Evolutionary conservation across 495 filamentous ascomycete species (phyloP).

Genomic region (Aspergillus haitiensis): DNA sequence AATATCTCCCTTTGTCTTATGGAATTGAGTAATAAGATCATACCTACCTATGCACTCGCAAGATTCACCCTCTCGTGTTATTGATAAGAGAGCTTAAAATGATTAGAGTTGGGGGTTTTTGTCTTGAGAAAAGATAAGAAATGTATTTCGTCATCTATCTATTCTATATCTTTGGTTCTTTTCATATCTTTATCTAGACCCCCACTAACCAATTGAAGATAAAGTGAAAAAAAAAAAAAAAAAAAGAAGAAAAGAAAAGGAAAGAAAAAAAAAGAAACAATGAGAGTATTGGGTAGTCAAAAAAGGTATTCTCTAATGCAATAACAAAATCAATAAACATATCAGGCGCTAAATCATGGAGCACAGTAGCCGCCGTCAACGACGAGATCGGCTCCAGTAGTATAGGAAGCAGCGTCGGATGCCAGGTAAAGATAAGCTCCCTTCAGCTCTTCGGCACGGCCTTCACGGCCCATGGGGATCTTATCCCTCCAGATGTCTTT

Average conservation of each 20-base stretch:
- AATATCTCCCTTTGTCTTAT: neutral
- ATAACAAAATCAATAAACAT: neutral
- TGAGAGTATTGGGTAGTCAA: neutral
- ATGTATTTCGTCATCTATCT: constrained; percentile 2
- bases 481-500: constrained; percentile 77
- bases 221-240: neutral
- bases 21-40: neutral
- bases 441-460: constrained; percentile 71
- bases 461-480: constrained; percentile 72
- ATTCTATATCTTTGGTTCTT: neutral
- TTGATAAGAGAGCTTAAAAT: neutral
- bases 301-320: neutral
- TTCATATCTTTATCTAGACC: neutral
- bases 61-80: neutral
- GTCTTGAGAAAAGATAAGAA: neutral
- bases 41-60: neutral
- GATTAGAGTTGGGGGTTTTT: neutral
- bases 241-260: neutral
- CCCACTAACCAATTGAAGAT: neutral
- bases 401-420: constrained; percentile 79
- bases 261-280: neutral
- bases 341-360: constrained; percentile 24
- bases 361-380: constrained; percentile 63
- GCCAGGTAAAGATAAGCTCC: constrained; percentile 87
- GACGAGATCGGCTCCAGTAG: constrained; percentile 72